These are phyloP conservation scores for Nymphaea colorata DNA, from an alignment of 164 flowering plant genomes.

Conservation along the genomic window DNA sequence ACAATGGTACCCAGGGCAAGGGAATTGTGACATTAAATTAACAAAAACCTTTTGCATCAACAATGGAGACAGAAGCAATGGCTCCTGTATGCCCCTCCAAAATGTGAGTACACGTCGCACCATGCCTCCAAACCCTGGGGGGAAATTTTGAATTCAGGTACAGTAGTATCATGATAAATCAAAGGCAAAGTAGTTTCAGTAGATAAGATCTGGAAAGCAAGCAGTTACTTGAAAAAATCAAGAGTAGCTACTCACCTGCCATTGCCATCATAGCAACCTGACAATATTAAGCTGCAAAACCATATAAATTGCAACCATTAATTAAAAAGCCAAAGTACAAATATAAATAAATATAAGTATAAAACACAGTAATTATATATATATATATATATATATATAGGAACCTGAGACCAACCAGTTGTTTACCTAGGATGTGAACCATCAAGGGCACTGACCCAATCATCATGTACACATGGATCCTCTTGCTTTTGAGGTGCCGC, in stretches of 20 bases:
- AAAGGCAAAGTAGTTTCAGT: neutral
- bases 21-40: too few relatives aligned
- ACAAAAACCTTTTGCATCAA: conserved; percentile 46
- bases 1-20: too few relatives aligned
- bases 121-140: conserved; percentile 69
- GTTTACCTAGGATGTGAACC: conserved; percentile 66
- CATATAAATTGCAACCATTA: neutral
- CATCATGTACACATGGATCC: conserved; percentile 79
- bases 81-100: conserved; percentile 75
- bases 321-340: neutral
- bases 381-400: neutral
- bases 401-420: neutral
- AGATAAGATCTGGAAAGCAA: neutral
- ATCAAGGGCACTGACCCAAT: conserved; percentile 96
- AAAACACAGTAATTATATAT: neutral
- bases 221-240: neutral
- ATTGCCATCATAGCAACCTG: conserved; percentile 85
- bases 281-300: conserved; percentile 61
- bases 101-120: conserved; percentile 64
- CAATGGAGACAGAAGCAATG: conserved; percentile 49
- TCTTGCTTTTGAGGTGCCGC: conserved; percentile 70
- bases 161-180: neutral
- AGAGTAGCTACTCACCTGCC: conserved; percentile 50
- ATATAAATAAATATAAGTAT: too few relatives aligned
- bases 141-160: neutral